phyloP scores from a whole-genome alignment of 2,329 filamentous ascomycete species.

The Stagonosporopsis chrysanthemi region DNA sequence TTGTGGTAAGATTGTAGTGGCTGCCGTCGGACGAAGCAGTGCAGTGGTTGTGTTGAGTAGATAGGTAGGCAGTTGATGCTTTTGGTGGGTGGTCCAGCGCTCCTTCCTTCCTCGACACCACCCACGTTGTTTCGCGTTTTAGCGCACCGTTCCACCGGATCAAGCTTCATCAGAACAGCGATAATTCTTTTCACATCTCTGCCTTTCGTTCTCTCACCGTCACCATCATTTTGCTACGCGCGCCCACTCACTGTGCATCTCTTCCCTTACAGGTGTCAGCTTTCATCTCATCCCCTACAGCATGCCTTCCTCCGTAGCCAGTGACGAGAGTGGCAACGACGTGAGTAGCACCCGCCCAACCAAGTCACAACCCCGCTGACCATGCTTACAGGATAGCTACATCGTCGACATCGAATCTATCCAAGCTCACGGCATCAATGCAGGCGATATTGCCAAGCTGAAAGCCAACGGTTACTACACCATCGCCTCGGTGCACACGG shows the following conservation, averaged over 20 bases:
- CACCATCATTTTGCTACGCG: background rate
- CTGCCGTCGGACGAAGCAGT: background rate
- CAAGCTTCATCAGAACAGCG: conserved; percentile 2
- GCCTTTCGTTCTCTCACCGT: background rate
- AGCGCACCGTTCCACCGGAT: conserved; percentile 20
- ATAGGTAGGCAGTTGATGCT: background rate
- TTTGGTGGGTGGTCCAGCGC: background rate
- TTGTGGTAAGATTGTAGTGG: background rate
- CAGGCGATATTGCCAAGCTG: conserved; percentile 70
- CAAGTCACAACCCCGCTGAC: background rate
- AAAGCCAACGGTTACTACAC: conserved; percentile 70
- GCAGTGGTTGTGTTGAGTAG: too few relatives aligned
- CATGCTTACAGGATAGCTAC: conserved; percentile 54
- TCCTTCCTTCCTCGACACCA: conserved; percentile 24
- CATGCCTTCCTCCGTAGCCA: conserved; percentile 58
- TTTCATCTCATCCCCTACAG: conserved; percentile 4
- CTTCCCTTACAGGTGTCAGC: conserved; percentile 5
- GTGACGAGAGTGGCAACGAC: conserved; percentile 61
- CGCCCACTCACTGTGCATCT: conserved; percentile 13
- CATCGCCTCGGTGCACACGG: conserved; percentile 66
- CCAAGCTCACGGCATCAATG: conserved; percentile 71
- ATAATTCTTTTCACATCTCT: conserved; percentile 12
- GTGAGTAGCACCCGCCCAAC: conserved; percentile 39
- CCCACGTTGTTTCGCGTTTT: conserved; percentile 27
- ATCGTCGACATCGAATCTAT: conserved; percentile 73